These are phyloP conservation scores for Dianthus caryophyllus DNA, from an alignment of 148 eudicot genomes.

Conservation along the genomic window DNA sequence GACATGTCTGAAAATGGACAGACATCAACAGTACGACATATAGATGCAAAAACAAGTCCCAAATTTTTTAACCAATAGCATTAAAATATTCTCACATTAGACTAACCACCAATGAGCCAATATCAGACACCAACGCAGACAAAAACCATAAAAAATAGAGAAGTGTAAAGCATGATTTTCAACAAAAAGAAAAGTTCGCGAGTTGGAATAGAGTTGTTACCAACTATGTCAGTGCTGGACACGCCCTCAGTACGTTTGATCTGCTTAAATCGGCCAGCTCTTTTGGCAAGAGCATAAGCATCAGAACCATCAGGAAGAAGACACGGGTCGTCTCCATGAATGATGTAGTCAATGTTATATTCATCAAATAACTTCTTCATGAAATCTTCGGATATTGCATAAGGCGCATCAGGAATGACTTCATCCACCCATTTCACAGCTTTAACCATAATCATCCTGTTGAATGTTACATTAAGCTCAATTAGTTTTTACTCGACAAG, in stretches of 20 bases:
- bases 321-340: constrained; percentile 98
- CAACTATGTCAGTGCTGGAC: constrained; percentile 99
- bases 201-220: constrained; percentile 34
- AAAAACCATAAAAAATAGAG: not conserved
- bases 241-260: constrained; percentile 98
- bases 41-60: not conserved
- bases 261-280: constrained; percentile 94
- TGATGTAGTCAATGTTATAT: constrained; percentile 83
- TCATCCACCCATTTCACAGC: constrained; percentile 99
- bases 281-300: constrained; percentile 98
- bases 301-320: constrained; percentile 94
- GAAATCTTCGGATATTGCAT: constrained; percentile 93
- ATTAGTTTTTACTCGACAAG: not conserved
- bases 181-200: constrained; percentile 9
- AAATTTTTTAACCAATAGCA: not conserved
- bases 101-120: not conserved
- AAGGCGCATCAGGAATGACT: constrained; percentile 97
- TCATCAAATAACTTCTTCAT: constrained; percentile 89
- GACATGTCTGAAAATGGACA: constrained; percentile 13
- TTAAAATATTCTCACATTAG: constrained; percentile 3
- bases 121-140: not conserved
- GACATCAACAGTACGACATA: not conserved
- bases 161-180: constrained; percentile 1
- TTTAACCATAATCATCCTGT: constrained; percentile 89
- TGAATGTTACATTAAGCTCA: not conserved